Conservation (phyloP, 2,329 filamentous ascomycete species). For the Aaosphaeria arxii region DNA sequence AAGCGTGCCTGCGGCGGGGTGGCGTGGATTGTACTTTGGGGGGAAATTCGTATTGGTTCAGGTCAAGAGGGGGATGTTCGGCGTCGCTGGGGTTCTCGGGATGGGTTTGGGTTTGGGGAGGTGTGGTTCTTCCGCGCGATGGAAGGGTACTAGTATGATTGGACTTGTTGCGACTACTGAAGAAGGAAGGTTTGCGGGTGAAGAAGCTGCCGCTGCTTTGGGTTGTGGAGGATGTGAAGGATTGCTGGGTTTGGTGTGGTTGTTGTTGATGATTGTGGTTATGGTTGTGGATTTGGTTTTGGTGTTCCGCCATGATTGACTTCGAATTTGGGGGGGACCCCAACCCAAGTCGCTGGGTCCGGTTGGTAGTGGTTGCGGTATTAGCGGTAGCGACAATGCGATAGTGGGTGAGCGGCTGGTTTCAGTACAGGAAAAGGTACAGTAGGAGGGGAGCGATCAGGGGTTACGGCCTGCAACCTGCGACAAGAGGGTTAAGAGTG, state of each 20-base stretch:
- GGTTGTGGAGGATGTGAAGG: too few species aligned
- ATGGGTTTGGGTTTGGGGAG: slow-evolving; percentile 5
- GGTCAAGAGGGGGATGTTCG: slow-evolving; percentile 2
- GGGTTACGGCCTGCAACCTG: too few species aligned
- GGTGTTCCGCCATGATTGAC: slow-evolving; percentile 5
- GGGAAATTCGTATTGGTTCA: slow-evolving; percentile 19
- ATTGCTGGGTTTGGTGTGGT: background rate
- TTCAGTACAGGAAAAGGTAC: too few species aligned
- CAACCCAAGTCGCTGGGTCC: too few species aligned
- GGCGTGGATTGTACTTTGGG: slow-evolving; percentile 20
- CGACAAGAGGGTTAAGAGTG: too few species aligned
- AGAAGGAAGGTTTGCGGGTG: slow-evolving; percentile 30
- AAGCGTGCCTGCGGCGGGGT: slow-evolving; percentile 21
- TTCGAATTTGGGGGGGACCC: background rate
- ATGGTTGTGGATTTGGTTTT: slow-evolving; percentile 5
- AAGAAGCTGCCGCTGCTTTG: slow-evolving; percentile 20
- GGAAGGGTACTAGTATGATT: slow-evolving; percentile 1
- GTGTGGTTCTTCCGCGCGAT: slow-evolving; percentile 4
- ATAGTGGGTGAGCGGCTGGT: too few species aligned
- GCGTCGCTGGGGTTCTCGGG: slow-evolving; percentile 1
- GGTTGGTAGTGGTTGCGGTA: too few species aligned
- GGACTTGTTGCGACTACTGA: slow-evolving; percentile 17
- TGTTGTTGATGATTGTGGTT: background rate
- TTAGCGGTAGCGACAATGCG: too few species aligned
- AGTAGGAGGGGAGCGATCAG: too few species aligned